Evolutionary conservation across 805 yeast species (phyloP), one percentile per base, ranked within the genome.

Genomic region (Ogataea thermomethanolica): DNA sequence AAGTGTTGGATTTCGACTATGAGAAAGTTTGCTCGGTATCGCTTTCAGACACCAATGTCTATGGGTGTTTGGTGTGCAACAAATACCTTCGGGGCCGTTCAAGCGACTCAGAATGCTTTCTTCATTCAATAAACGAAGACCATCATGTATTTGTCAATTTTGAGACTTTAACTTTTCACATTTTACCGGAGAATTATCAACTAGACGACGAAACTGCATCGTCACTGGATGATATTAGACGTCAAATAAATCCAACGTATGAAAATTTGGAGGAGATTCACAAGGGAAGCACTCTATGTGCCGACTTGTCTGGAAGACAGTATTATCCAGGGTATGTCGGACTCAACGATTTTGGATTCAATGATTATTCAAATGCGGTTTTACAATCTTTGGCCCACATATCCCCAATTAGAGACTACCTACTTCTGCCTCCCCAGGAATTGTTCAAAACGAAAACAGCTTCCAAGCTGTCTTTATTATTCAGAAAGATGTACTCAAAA

Each of bases 31-130:
- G 95, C 58, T 69, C 77, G 30, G 74, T 81, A 0, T 73, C 88
- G 0, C 64, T 84, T 15, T 70, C 86, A 1, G 71, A 67, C 27
- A 64, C 72, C 14, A 81, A 83, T 51, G 73, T 85, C 1, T 83
- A 84, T 52, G 78, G 85, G 24, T 86, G 95, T 54, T 61, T 86
- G 14, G 71, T 71, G 0, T 86, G 95, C 61, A 91, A 90, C 25
- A 79, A 74, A 51, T 86, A 78, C 59, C 72, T 77, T 38, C 81
- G 79, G 49, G 95, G 95, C 1, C 67, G 88, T 17, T 73, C 78
- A 1, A 65, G 61, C 41, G 57, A 73, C n/a, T 76, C 90, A 0
- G 79, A 79, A 15, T 89, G 90, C 0, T 82, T 78, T 51, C 54
- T 66, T 11, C 95, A 86, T 56, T 72, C 88, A 1, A 67, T 85